A percentile compares a stretch with the other conserved stretches of the same genome.
Evolutionary conservation across 768 basidiomycete genomes (phyloP).

Genomic region (Boletus eberwhitei): DNA sequence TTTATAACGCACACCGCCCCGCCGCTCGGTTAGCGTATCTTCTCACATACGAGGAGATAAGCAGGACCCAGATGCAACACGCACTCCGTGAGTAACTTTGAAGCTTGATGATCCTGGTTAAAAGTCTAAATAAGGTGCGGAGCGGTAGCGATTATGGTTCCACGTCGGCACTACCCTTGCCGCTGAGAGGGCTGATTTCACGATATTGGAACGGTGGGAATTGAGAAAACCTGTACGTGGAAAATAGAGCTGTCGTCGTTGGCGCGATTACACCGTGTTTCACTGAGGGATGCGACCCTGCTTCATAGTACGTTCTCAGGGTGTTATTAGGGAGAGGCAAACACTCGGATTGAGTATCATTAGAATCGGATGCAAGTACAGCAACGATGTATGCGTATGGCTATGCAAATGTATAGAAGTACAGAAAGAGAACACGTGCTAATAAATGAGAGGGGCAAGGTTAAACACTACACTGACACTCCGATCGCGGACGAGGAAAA

Average conservation of each 20-base stretch:
- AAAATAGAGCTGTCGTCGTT: conserved; percentile 1
- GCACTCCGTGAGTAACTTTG: conserved; percentile 9
- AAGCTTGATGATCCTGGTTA: conserved; percentile 19
- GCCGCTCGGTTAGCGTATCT: conserved; percentile 5
- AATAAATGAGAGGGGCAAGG: conserved; percentile 17
- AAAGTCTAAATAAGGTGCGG: conserved; percentile 25
- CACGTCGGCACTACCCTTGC: conserved; percentile 18
- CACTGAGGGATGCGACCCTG: conserved; percentile 11
- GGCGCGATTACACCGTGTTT: conserved; percentile 1
- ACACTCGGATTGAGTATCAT: conserved; percentile 8
- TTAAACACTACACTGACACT: conserved; percentile 19
- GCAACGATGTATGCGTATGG: conserved; percentile 15
- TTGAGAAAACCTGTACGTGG: conserved; percentile 5
- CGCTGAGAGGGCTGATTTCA: not conserved
- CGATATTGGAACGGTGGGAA: conserved; percentile 7
- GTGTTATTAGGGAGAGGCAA: not conserved
- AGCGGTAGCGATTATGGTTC: conserved; percentile 2
- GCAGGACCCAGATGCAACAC: conserved; percentile 2
- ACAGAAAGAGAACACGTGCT: conserved; percentile 16
- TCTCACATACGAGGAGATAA: conserved; percentile 22
- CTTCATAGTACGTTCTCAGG: not conserved
- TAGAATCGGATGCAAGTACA: conserved; percentile 21
- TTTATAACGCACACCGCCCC: conserved; percentile 27
- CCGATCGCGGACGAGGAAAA: conserved; percentile 19
- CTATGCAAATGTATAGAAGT: conserved; percentile 22